These are phyloP conservation scores for Fusarium newnesense DNA, from an alignment of 2,329 filamentous ascomycete species.

Conservation along the genomic window DNA sequence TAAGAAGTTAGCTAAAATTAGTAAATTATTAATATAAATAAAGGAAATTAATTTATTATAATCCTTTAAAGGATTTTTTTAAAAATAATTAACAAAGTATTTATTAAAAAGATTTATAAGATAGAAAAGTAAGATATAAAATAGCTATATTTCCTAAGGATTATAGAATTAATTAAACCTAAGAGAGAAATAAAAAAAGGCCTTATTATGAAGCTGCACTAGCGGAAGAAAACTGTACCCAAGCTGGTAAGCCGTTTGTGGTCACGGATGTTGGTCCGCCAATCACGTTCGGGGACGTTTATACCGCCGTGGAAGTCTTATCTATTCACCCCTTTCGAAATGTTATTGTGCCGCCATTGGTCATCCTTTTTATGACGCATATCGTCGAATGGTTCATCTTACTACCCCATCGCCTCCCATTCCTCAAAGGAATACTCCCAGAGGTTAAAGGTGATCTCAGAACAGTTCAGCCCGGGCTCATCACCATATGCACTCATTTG, in stretches of 20 bases:
- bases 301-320: neutral
- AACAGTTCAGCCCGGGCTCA: neutral
- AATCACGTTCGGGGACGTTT: conserved; percentile 1
- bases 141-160: too few species aligned
- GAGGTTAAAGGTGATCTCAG: neutral
- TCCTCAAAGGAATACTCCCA: neutral
- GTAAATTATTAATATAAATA: too few species aligned
- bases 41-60: too few species aligned
- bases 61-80: too few species aligned
- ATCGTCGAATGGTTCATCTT: conserved; percentile 2
- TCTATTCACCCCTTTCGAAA: conserved; percentile 4
- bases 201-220: conserved; percentile 14
- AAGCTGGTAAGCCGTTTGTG: conserved; percentile 9
- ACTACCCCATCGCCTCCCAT: neutral
- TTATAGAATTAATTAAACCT: too few species aligned
- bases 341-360: neutral
- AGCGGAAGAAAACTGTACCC: neutral
- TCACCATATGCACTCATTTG: conserved; percentile 10
- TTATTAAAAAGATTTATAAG: too few species aligned
- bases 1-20: too few species aligned
- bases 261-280: neutral
- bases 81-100: too few species aligned
- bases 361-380: neutral
- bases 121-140: too few species aligned
- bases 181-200: too few species aligned